Base-by-base conservation (phyloP, 2,329 filamentous ascomycete genomes). In the Beauveria australis region DNA sequence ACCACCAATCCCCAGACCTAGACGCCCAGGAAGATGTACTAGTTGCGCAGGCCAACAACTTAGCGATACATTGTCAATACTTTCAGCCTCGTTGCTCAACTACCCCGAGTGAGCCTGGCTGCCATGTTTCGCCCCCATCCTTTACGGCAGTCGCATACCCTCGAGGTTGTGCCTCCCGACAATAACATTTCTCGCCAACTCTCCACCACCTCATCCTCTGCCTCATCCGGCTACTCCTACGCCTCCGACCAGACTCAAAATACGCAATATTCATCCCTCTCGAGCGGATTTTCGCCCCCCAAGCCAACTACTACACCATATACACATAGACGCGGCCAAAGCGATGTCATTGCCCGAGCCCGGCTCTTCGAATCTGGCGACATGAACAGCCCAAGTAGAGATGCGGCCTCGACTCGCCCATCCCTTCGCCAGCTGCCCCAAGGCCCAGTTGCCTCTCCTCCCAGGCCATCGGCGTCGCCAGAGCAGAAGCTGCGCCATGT, bases 401-500 rank as follows among this genome's bases (percentile, higher is more conserved):
- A 74, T 63, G 79, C 84, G n/a, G 84, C 83, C 66, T 87, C 81
- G 66, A 82, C 89, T 63, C 87, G 91, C 58, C 88, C 89, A 69
- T 92, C 90, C 24, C 78, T 96, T 63, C 85, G 91, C 53, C 89
- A 89, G 26, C 79, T 92, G 7, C 84, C 87, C 3, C 88, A 89
- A 69, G 78, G 83, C 1, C 87, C 89, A 3, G 82, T 78, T 18
- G 66, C 70, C 22, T 67, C 76, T 7, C 72, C 75, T 18, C 68
- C 69, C 3, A 68, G 67, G 37, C 65, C 68, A 59, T 64, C 76
- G 16, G 72, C 76, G 49, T 71, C 79, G 30, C 72, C 78, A 12
- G 68, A 66, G 43, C 66, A 70, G 56, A 64, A 68, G 41, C 66
- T 68, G 30, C 65, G 60, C 40, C 64, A 64, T 59, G 53, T 47